A percentile compares a stretch with the other conserved stretches of the same genome.
These are phyloP conservation scores for Nicotiana sylvestris DNA, from an alignment of 257 asterid genomes.

Conservation along the genomic window DNA sequence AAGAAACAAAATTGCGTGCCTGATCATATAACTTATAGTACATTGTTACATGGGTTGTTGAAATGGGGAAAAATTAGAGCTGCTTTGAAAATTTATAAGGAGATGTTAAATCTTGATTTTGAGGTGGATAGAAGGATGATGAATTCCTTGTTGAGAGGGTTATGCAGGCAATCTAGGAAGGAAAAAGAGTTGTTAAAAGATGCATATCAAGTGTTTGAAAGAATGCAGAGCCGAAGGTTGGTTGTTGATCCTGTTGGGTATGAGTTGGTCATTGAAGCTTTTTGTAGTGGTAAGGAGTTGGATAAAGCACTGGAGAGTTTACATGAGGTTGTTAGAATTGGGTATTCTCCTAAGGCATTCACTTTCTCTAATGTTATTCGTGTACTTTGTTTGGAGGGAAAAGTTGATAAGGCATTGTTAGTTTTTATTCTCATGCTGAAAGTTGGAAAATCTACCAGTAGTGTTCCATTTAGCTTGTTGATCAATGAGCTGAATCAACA, in stretches of 20 bases:
- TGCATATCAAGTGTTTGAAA: conserved; percentile 35
- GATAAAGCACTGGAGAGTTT: conserved; percentile 30
- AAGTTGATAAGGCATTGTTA: conserved; percentile 38
- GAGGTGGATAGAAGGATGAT: conserved; percentile 63
- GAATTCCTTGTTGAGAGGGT: conserved; percentile 62
- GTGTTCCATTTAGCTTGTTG: conserved; percentile 37
- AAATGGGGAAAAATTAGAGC: conserved; percentile 59
- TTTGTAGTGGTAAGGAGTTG: conserved; percentile 38
- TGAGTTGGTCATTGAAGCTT: conserved; percentile 54
- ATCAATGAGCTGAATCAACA: conserved; percentile 43
- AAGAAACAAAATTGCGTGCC: conserved; percentile 49
- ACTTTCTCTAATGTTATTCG: conserved; percentile 41
- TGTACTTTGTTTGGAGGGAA: conserved; percentile 35
- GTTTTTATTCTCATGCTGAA: conserved; percentile 35
- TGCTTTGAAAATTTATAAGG: conserved; percentile 39
- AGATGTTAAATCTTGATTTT: conserved; percentile 42
- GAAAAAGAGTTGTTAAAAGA: conserved; percentile 36
- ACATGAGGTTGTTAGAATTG: conserved; percentile 40
- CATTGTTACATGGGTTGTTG: conserved; percentile 65
- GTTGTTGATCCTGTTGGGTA: conserved; percentile 31
- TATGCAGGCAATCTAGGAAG: conserved; percentile 54
- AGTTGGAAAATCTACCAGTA: conserved; percentile 22
- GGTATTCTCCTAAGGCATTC: conserved; percentile 52
- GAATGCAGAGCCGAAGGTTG: conserved; percentile 32
- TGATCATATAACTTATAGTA: conserved; percentile 57